Base-by-base conservation (phyloP, 176 grass and related monocot species). In the Musa beccarii region DNA sequence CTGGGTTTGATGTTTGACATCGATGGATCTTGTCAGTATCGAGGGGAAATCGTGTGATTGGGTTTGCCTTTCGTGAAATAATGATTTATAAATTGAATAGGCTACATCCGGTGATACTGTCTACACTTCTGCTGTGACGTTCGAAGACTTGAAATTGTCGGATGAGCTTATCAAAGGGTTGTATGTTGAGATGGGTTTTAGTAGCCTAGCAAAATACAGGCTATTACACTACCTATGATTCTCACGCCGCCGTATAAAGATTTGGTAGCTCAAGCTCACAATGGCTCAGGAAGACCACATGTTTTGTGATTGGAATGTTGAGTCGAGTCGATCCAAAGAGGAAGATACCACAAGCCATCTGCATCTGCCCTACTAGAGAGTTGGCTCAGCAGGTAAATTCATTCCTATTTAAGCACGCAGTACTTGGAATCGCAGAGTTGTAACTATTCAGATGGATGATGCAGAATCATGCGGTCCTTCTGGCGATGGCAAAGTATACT, bases 291-390 rank as follows among this genome's bases (percentile, higher is more conserved):
- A n/a, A n/a, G n/a, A n/a, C n/a, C n/a, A n/a, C n/a, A n/a, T n/a
- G n/a, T n/a, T n/a, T n/a, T n/a, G n/a, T n/a, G n/a, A n/a, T n/a
- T n/a, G n/a, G n/a, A n/a, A n/a, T n/a, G n/a, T n/a, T n/a, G n/a
- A n/a, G n/a, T n/a, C n/a, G 94, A 8, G 86, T 98, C 13, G 78
- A 97, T 81, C 84, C 88, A 9, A 80, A 63, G 3, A 87, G 43
- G 52, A 89, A 85, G 80, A 63, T 79, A 23, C 89, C 93, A 5
- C 93, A 96, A 85, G 93, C 93, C 43, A 83, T 96, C 51, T 96
- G 93, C 85, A 86, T 96, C 74, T 96, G 93, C 59, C 89, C 93
- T 59, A 96, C 93, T 15, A 90, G 93, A 81, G 93, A 96, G 90
- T 79, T 96, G 12, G 93, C 93, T 11, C 85, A 82, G 81, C 93